phyloP scores from a whole-genome alignment of 1,284 basidiomycete species.

The Trichosporon coremiiforme region DNA sequence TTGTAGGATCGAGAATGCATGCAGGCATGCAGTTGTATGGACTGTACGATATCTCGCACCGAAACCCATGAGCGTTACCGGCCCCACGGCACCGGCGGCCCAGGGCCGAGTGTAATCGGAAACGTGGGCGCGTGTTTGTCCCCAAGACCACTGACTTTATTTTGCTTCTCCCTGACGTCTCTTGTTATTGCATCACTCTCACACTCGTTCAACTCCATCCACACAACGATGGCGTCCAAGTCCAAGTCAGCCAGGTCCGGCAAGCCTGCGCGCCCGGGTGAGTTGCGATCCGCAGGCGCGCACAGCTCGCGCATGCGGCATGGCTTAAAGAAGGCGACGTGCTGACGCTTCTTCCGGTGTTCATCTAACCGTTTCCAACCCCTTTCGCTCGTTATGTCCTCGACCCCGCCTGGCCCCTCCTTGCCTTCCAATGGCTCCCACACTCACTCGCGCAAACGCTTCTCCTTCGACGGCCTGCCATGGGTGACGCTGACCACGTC shows the following conservation, averaged over 20 bases:
- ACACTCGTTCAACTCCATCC: not conserved
- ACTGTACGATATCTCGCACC: no score
- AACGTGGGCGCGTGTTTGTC: slow-evolving; percentile 8
- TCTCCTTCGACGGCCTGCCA: not conserved
- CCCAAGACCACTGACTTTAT: not conserved
- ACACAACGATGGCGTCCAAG: slow-evolving; percentile 14
- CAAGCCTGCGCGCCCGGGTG: slow-evolving; percentile 2
- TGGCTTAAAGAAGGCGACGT: not conserved
- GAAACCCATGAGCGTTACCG: not conserved
- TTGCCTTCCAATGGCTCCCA: not conserved
- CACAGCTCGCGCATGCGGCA: not conserved
- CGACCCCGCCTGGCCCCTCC: not conserved
- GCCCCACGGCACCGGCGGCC: not conserved
- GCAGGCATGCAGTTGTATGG: no score
- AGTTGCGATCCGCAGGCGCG: slow-evolving; percentile 1
- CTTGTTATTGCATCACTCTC: slow-evolving; percentile 1
- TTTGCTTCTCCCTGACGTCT: not conserved
- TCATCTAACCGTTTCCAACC: not conserved
- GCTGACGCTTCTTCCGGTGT: slow-evolving; percentile 9
- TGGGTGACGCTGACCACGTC: slow-evolving; percentile 5
- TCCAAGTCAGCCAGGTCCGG: slow-evolving; percentile 8
- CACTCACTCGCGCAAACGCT: slow-evolving; percentile 12
- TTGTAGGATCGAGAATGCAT: no score
- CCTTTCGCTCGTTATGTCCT: not conserved
- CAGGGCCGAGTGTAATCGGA: not conserved